These are phyloP conservation scores for Ceratocystis lukuohia DNA, from an alignment of 2,329 filamentous ascomycete genomes.

Conservation along the genomic window DNA sequence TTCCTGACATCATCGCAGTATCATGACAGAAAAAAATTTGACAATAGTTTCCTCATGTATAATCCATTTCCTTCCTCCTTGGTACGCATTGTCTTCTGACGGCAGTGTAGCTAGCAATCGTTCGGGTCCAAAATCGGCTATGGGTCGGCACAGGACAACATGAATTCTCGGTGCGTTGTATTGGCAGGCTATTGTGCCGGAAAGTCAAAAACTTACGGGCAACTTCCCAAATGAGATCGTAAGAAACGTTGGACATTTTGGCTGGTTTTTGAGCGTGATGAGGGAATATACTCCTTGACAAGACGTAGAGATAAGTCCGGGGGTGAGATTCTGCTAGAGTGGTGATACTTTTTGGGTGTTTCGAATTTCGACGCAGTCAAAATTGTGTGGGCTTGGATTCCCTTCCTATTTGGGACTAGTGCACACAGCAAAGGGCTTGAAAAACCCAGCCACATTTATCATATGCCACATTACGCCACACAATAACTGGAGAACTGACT, in stretches of 20 bases:
- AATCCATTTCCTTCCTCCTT: neutral
- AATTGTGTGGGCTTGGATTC: constrained; percentile 18
- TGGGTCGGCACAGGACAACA: neutral
- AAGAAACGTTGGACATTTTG: constrained; percentile 64
- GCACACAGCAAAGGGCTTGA: constrained; percentile 19
- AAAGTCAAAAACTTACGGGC: constrained; percentile 57
- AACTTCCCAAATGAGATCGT: constrained; percentile 89
- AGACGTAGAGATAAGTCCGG: constrained; percentile 12
- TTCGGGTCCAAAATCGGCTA: neutral
- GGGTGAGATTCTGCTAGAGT: constrained; percentile 14
- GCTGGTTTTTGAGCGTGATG: constrained; percentile 23
- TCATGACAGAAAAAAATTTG: constrained; percentile 4
- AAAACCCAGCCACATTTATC: constrained; percentile 10
- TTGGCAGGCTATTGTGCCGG: neutral
- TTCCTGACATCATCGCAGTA: neutral
- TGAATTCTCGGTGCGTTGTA: neutral
- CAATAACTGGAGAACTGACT: no score
- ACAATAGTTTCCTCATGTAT: constrained; percentile 12
- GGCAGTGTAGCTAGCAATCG: neutral
- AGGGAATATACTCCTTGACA: constrained; percentile 18
- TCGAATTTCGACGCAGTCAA: constrained; percentile 17
- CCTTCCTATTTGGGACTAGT: constrained; percentile 17
- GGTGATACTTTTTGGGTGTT: constrained; percentile 18
- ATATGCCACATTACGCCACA: neutral
- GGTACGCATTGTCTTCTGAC: neutral